A percentile compares a stretch with the other conserved stretches of the same genome.
Conservation (phyloP, 768 basidiomycete species). For the Ramaria rubella region DNA sequence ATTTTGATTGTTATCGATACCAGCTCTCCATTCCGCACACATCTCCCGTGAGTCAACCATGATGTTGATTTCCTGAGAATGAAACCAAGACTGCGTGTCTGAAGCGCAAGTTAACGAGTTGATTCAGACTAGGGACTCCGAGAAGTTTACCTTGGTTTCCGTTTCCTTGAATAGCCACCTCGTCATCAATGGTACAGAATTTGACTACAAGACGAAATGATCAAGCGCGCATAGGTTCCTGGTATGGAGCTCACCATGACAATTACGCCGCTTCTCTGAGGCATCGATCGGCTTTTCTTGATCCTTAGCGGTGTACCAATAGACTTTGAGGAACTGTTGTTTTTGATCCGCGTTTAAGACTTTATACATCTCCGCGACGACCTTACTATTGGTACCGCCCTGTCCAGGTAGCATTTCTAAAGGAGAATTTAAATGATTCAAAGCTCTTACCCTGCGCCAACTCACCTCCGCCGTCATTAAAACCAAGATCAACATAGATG, state of each 20-base stretch:
- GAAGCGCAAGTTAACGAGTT: neutral
- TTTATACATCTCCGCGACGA: slow-evolving; percentile 52
- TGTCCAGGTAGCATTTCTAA: slow-evolving; percentile 60
- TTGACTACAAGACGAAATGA: slow-evolving; percentile 36
- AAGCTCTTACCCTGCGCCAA: neutral
- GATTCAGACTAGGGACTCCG: neutral
- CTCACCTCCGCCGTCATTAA: slow-evolving; percentile 26
- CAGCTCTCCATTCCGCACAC: slow-evolving; percentile 50
- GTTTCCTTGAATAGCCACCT: slow-evolving; percentile 60
- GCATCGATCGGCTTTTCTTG: slow-evolving; percentile 61
- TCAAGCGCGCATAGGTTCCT: neutral
- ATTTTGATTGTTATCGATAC: slow-evolving; percentile 47
- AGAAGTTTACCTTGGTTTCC: slow-evolving; percentile 51
- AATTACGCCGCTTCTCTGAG: slow-evolving; percentile 60
- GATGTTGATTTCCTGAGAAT: slow-evolving; percentile 64
- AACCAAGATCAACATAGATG: slow-evolving; percentile 54
- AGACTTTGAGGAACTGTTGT: slow-evolving; percentile 42
- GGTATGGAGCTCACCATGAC: slow-evolving; percentile 42
- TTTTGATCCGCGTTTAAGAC: slow-evolving; percentile 39
- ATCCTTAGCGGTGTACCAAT: slow-evolving; percentile 61
- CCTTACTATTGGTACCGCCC: slow-evolving; percentile 69
- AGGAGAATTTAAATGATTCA: slow-evolving; percentile 34
- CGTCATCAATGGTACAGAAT: slow-evolving; percentile 59
- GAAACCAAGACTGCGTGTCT: slow-evolving; percentile 67
- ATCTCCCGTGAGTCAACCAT: slow-evolving; percentile 52